Percentiles rank a stretch among this genome's conserved stretches.
These are phyloP conservation scores for Trichothecium sympodiale DNA, from an alignment of 2,329 filamentous ascomycete species.

Conservation along the genomic window DNA sequence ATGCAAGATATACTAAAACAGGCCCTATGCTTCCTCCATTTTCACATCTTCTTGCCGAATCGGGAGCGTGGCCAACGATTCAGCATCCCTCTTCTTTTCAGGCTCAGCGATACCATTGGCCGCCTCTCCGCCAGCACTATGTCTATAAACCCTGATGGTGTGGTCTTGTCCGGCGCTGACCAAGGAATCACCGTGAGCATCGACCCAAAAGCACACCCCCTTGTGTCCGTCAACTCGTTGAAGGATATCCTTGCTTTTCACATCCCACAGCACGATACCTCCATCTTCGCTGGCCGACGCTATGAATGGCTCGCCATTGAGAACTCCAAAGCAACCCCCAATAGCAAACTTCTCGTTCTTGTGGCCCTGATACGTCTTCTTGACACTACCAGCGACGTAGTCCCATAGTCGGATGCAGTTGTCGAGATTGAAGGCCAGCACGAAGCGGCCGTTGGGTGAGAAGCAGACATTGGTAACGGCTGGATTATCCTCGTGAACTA, in stretches of 20 bases:
- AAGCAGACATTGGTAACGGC: slow-evolving; percentile 84
- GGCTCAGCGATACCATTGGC: background rate
- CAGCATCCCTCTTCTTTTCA: slow-evolving; percentile 30
- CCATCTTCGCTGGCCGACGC: slow-evolving; percentile 84
- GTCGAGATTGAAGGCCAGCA: slow-evolving; percentile 87
- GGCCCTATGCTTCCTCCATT: slow-evolving; percentile 17
- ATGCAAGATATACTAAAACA: no score
- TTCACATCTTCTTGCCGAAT: slow-evolving; percentile 27
- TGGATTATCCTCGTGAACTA: slow-evolving; percentile 94
- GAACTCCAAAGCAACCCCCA: slow-evolving; percentile 68
- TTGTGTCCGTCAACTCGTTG: slow-evolving; percentile 48
- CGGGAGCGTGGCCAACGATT: slow-evolving; percentile 36
- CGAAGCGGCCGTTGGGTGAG: slow-evolving; percentile 84
- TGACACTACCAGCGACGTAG: slow-evolving; percentile 79
- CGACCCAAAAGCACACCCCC: slow-evolving; percentile 56
- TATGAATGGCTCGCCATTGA: slow-evolving; percentile 45
- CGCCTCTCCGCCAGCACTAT: slow-evolving; percentile 23
- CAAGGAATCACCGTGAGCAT: slow-evolving; percentile 44
- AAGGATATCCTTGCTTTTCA: slow-evolving; percentile 70
- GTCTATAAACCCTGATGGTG: slow-evolving; percentile 37
- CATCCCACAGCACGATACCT: slow-evolving; percentile 79
- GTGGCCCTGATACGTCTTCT: slow-evolving; percentile 97
- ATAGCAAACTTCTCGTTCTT: slow-evolving; percentile 74
- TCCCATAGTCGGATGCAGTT: slow-evolving; percentile 88
- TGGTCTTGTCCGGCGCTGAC: slow-evolving; percentile 46